Evolutionary conservation across 352 stramenopile genomes (phyloP).

Genomic region (Aphanomyces astaci): DNA sequence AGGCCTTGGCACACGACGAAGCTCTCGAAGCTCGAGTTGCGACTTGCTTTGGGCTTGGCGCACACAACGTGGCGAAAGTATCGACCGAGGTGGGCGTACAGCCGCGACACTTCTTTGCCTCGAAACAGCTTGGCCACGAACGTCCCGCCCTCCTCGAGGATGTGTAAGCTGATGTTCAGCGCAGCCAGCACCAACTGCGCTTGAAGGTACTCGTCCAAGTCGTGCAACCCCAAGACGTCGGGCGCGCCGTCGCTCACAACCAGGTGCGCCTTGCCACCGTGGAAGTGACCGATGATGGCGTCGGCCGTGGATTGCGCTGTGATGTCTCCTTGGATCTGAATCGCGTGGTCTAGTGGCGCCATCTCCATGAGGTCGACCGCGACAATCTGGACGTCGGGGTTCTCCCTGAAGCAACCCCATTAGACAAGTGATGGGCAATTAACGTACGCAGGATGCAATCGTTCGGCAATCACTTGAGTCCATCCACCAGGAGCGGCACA

Average conservation of each 20-base stretch:
- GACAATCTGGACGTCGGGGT: constrained; percentile 39
- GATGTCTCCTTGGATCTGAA: constrained; percentile 76
- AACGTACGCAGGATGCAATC: constrained; percentile 35
- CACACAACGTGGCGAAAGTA: constrained; percentile 71
- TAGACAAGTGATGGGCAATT: constrained; percentile 9
- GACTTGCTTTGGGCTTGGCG: constrained; percentile 77
- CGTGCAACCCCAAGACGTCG: constrained; percentile 89
- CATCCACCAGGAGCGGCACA: constrained; percentile 78
- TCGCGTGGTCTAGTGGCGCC: constrained; percentile 87
- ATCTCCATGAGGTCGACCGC: constrained; percentile 92
- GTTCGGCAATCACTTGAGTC: constrained; percentile 79
- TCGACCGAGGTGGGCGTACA: constrained; percentile 59
- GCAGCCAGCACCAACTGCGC: constrained; percentile 68
- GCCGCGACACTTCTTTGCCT: constrained; percentile 61
- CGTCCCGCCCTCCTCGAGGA: constrained; percentile 54
- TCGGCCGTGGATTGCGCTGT: constrained; percentile 68
- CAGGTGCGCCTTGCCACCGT: constrained; percentile 88
- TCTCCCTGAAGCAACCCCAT: background rate
- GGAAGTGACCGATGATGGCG: constrained; percentile 57
- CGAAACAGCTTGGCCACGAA: constrained; percentile 86
- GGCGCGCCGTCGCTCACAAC: constrained; percentile 99
- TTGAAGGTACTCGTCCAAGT: constrained; percentile 77
- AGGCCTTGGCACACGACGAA: constrained; percentile 76
- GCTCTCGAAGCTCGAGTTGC: constrained; percentile 78
- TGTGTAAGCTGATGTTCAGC: constrained; percentile 73